Percentiles rank a stretch among this genome's conserved stretches.
These are phyloP conservation scores for Penicillium nordicum DNA, from an alignment of 2,329 filamentous ascomycete genomes.

Conservation along the genomic window DNA sequence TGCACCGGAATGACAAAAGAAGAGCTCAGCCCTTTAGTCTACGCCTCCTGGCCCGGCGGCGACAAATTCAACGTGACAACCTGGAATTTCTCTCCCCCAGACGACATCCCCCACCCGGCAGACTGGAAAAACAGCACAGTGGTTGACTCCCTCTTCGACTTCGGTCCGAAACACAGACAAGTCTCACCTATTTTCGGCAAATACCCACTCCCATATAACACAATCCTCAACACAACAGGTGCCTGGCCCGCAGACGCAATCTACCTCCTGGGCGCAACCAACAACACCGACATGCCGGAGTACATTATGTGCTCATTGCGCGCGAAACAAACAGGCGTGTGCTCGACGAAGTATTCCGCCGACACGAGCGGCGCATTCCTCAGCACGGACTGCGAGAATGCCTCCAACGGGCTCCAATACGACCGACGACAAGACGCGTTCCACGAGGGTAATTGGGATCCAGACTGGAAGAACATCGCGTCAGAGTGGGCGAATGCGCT, in stretches of 20 bases:
- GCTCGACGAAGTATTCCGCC: conserved; percentile 58
- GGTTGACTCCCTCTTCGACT: conserved; percentile 69
- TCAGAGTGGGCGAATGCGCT: conserved; percentile 55
- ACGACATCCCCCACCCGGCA: conserved; percentile 37
- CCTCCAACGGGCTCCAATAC: conserved; percentile 55
- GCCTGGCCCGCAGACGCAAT: conserved; percentile 51
- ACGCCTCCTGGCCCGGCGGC: conserved; percentile 55
- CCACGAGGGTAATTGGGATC: conserved; percentile 32
- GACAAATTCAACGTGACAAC: conserved; percentile 27
- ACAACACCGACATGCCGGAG: conserved; percentile 30
- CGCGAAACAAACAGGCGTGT: conserved; percentile 61
- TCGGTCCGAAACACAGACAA: conserved; percentile 54
- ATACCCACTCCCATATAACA: conserved; percentile 62
- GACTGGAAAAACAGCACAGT: conserved; percentile 55
- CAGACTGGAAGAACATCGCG: conserved; percentile 57
- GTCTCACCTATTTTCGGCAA: conserved; percentile 54
- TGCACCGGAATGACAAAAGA: conserved; percentile 62
- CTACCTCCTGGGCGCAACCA: conserved; percentile 61
- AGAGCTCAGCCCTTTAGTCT: conserved; percentile 64
- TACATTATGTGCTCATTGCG: conserved; percentile 68
- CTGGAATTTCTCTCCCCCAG: conserved; percentile 28
- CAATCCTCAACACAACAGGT: conserved; percentile 56
- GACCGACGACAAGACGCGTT: conserved; percentile 40
- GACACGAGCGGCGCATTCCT: conserved; percentile 59
- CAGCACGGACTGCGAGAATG: conserved; percentile 60